phyloP scores from a whole-genome alignment of 176 grass and related monocot genomes.

The Oryza glaberrima region DNA sequence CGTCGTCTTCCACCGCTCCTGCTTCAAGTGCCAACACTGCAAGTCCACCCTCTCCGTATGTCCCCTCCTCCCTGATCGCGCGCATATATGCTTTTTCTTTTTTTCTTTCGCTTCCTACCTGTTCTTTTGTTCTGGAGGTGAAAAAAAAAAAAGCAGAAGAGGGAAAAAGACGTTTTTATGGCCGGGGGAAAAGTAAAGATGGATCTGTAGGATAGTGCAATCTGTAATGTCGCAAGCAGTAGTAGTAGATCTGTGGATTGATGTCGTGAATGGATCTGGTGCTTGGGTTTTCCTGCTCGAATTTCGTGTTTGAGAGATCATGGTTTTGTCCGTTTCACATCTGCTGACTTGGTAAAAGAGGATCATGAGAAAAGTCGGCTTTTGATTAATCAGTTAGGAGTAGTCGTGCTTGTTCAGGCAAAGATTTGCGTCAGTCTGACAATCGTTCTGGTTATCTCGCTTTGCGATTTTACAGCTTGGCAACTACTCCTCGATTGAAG shows the following conservation, averaged over 20 bases:
- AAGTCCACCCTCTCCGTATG: constrained; percentile 82
- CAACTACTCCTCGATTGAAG: constrained; percentile 88
- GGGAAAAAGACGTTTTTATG: neutral
- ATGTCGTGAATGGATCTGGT: constrained; percentile 28
- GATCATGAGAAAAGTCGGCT: neutral
- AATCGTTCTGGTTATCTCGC: neutral
- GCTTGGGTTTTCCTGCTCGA: neutral
- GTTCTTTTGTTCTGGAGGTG: neutral
- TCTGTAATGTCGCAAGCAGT: neutral
- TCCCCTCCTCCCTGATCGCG: neutral
- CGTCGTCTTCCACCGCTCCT: constrained; percentile 72
- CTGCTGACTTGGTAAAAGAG: constrained; percentile 20
- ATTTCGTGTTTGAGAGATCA: neutral
- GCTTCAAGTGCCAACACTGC: constrained; percentile 98
- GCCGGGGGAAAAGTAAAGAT: neutral
- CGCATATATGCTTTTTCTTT: neutral
- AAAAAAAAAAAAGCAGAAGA: neutral
- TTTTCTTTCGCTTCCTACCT: constrained; percentile 12
- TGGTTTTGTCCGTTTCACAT: neutral
- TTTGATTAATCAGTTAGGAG: constrained; percentile 19
- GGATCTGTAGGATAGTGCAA: constrained; percentile 39
- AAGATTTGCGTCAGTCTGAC: constrained; percentile 12
- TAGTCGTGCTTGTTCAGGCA: neutral
- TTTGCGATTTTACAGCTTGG: constrained; percentile 52
- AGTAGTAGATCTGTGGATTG: constrained; percentile 37